Base-by-base conservation (phyloP, 441 rosid species). In the Corymbia calophylla region DNA sequence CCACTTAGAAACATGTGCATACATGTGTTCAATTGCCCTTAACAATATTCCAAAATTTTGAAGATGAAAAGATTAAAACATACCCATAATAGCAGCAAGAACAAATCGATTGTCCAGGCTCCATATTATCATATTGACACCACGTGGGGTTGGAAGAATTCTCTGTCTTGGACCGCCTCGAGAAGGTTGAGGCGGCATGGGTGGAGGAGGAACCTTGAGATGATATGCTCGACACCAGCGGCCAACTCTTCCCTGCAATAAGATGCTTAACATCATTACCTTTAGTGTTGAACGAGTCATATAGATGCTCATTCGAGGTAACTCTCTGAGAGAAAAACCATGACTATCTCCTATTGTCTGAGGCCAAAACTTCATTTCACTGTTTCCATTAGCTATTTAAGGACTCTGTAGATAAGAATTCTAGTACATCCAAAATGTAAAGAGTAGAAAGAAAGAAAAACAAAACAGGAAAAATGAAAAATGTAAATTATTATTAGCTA, bases 31-130 rank as follows among this genome's bases (percentile, higher is more conserved):
- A 17, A 62, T 87, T 87, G 64, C 86, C 91, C 89, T 87, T 92
- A 77, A 44, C 8, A 77, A 77, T 17, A 68, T 44, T 44, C 84
- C 84, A 77, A 77, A 77, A 77, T 77, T 77, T 77, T 44, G 84
- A 7, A 44, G 84, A 77, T 77, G 51, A 77, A 77, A 6, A 77
- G 84, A 44, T 77, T 77, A 77, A 44, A 44, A 9, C 18, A 23
- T 97, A 98, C 99, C 99, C 99, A 98, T 98, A 77, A 96, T 96
- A 90, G 99, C 99, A 53, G 99, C 99, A 92, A 98, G 99, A 90
- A 98, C 99, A 93, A 98, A 98, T 89, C 99, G 98, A 94, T 98
- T 97, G 92, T 98, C 99, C 87, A 98, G 94, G 94, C 99, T 98
- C 99, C 99, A 97, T 53, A 94, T 94, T 62, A 98, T 96, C 99